A percentile compares a stretch with the other conserved stretches of the same genome.
These are phyloP conservation scores for Nemania sp. DNA, from an alignment of 2,329 filamentous ascomycete genomes.

Conservation along the genomic window DNA sequence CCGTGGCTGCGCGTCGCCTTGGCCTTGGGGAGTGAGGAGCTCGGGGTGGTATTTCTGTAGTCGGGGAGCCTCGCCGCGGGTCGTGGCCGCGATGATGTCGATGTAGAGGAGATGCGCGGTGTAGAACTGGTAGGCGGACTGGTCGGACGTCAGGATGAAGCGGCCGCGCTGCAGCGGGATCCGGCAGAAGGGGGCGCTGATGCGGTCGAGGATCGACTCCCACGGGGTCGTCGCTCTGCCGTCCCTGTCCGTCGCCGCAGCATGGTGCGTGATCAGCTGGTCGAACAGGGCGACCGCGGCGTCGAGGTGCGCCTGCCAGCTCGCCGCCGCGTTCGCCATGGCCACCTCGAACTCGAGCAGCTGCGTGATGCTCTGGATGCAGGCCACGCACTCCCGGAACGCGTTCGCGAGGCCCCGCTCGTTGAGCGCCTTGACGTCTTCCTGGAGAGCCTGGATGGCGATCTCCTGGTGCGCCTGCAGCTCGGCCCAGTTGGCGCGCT, in stretches of 20 bases:
- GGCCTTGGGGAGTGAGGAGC: too few species aligned
- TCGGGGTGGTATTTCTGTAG: conserved; percentile 57
- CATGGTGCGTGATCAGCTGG: conserved; percentile 56
- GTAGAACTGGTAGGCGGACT: conserved; percentile 62
- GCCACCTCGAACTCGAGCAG: conserved; percentile 66
- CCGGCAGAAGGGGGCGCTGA: conserved; percentile 33
- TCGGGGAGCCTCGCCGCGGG: conserved; percentile 57
- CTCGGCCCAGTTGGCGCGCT: conserved; percentile 53
- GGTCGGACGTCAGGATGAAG: conserved; percentile 59
- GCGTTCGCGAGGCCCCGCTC: conserved; percentile 48
- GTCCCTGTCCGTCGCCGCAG: conserved; percentile 5
- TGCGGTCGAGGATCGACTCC: conserved; percentile 51
- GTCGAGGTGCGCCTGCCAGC: conserved; percentile 64
- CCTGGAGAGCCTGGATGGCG: conserved; percentile 58
- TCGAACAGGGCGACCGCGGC: conserved; percentile 63
- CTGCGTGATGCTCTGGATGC: conserved; percentile 65
- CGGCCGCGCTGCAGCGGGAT: conserved; percentile 41
- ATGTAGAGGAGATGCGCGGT: conserved; percentile 61
- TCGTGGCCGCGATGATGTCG: conserved; percentile 64
- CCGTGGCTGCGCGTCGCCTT: conserved; percentile 48
- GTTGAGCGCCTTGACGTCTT: conserved; percentile 55
- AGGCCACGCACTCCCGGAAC: conserved; percentile 53
- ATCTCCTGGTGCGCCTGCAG: conserved; percentile 60
- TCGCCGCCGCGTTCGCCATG: conserved; percentile 57
- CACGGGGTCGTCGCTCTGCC: conserved; percentile 44